Base-by-base conservation (phyloP, 805 yeast species). In the Lipomyces oligophaga region DNA sequence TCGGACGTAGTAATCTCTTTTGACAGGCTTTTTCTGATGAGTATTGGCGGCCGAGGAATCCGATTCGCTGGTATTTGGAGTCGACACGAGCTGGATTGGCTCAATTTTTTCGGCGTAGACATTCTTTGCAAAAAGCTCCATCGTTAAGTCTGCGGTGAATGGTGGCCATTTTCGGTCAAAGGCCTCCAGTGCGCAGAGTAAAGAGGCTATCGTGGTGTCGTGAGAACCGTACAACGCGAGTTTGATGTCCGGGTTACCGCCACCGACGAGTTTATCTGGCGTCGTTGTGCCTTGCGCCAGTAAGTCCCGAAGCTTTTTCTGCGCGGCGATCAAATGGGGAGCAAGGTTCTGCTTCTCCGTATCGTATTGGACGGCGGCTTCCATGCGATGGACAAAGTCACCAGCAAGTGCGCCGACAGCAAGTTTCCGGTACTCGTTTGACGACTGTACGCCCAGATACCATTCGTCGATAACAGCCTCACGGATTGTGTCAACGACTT, bases 331-430 rank as follows among this genome's bases (percentile, higher is more conserved):
- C 21, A 27, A 19, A 11, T n/a, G 4, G 19, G 32, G 5, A 10
- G 24, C 11, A 18, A 21, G 11, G 8, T 34, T 34, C 20, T 32
- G 38, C 16, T 18, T 5, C 24, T 32, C 20, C 38, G 38, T 35
- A 24, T 54, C 54, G 3, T 30, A 43, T 6, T 34, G 30, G n/a
- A 38, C 51, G 18, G 49, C 53, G 4, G 37, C 20, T 38, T 48
- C 43, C 39, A 54, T 47, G 3, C 56, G 37, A 37, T 52, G 38
- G 21, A 38, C 15, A 24, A 54, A 34, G 35, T 54, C 57, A 30
- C 57, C 57, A 5, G 52, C 49, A n/a, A 54, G 40, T 7, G 58
- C 48, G n/a, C 58, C 58, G 24, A 49, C 54, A 5, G 58, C 58
- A 5, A 54, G 41, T 16, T 24, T 45, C 20, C 57, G 51, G 34